Evolutionary conservation across 169 alveolate genomes (phyloP).

Genomic region (Cryptosporidium parvum): DNA sequence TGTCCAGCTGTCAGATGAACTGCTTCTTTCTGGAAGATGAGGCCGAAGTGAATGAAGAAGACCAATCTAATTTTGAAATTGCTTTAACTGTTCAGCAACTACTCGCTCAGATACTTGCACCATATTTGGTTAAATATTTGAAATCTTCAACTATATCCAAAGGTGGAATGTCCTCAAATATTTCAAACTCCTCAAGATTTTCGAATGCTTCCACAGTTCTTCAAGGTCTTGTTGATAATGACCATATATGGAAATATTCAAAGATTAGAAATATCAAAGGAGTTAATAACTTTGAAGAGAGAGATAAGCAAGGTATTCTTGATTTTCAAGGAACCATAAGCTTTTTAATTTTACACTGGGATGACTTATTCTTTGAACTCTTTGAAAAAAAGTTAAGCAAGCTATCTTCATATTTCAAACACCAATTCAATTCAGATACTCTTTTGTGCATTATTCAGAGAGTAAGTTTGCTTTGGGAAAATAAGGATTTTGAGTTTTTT

Average conservation of each 20-base stretch:
- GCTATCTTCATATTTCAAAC: background rate
- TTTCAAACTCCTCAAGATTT: conserved; percentile 48
- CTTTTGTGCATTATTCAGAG: conserved; percentile 36
- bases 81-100: conserved; percentile 54
- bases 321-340: conserved; percentile 64
- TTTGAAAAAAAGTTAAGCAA: conserved; percentile 31
- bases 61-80: conserved; percentile 13
- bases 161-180: conserved; percentile 34
- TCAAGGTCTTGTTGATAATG: conserved; percentile 52
- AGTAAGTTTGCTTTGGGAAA: conserved; percentile 73
- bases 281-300: background rate
- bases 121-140: conserved; percentile 46
- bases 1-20: background rate
- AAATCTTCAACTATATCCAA: conserved; percentile 34
- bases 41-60: background rate
- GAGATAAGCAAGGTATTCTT: conserved; percentile 33
- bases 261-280: conserved; percentile 11
- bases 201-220: conserved; percentile 52
- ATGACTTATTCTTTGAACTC: conserved; percentile 39
- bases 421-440: conserved; percentile 40
- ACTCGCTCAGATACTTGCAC: conserved; percentile 56
- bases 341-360: conserved; percentile 66
- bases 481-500: conserved; percentile 60
- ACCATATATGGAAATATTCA: conserved; percentile 66
- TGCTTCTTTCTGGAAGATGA: conserved; percentile 2